phyloP scores from a whole-genome alignment of 306 rosid species.

The Vicia faba region DNA sequence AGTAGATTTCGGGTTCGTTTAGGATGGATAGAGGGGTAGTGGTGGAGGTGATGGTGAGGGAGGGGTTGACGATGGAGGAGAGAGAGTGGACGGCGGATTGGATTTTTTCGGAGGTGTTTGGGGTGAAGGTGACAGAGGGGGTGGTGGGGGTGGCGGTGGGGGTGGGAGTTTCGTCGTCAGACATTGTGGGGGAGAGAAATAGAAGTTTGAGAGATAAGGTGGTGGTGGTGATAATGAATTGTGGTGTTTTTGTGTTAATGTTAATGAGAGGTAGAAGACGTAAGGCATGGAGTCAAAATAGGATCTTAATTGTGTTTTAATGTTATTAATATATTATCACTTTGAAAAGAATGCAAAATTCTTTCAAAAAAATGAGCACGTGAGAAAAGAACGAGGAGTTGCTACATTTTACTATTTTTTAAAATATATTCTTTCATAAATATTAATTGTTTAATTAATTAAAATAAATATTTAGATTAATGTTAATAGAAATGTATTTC shows the following conservation, averaged over 20 bases:
- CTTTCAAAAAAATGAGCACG: too few species aligned
- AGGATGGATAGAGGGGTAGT: constrained; percentile 52
- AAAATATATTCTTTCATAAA: too few species aligned
- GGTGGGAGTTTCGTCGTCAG: constrained; percentile 34
- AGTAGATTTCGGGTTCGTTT: constrained; percentile 42
- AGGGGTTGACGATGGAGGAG: constrained; percentile 50
- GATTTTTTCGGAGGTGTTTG: constrained; percentile 27
- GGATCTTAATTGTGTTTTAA: not conserved
- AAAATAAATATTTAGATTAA: too few species aligned
- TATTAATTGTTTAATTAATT: too few species aligned
- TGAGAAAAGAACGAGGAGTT: too few species aligned
- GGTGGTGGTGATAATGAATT: not conserved
- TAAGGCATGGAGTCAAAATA: not conserved
- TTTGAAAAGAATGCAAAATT: too few species aligned
- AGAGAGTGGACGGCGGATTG: constrained; percentile 54
- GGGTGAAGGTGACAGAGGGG: not conserved
- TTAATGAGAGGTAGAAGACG: not conserved
- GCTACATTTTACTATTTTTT: too few species aligned
- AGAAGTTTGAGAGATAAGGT: not conserved
- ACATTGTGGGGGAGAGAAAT: constrained; percentile 25
- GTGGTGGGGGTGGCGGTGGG: not conserved
- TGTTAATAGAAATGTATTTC: too few species aligned
- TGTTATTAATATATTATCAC: too few species aligned
- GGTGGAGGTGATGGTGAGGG: constrained; percentile 35
- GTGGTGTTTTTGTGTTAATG: not conserved